These are phyloP conservation scores for Panicum virgatum DNA, from an alignment of 202 grass and related monocot species.

Conservation along the genomic window DNA sequence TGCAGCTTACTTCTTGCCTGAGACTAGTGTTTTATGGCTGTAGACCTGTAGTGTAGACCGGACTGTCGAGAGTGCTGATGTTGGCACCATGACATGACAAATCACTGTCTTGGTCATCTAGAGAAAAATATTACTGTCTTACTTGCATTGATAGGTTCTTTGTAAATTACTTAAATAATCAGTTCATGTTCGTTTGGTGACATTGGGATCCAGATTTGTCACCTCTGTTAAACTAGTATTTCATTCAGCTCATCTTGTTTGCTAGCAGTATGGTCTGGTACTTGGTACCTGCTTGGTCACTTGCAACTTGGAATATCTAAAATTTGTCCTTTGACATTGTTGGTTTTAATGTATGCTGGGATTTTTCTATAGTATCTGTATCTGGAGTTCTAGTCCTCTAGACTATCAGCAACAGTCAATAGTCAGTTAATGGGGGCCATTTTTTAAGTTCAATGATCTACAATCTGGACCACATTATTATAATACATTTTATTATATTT, in stretches of 20 bases:
- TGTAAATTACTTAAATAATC: not conserved
- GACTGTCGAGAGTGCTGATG: not conserved
- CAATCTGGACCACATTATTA: conserved; percentile 10
- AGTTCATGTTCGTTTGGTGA: not conserved
- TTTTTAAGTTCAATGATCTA: not conserved
- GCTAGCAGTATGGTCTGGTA: not conserved
- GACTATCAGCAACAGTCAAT: not conserved
- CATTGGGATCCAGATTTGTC: conserved; percentile 6
- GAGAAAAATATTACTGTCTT: not conserved
- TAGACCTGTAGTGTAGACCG: not conserved
- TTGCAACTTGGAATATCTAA: conserved; percentile 36
- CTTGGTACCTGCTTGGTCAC: not conserved
- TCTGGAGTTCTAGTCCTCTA: not conserved
- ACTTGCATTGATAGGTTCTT: not conserved
- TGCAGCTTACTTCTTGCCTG: not conserved
- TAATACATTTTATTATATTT: not conserved
- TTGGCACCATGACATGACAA: conserved; percentile 12
- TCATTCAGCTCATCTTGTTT: conserved; percentile 11
- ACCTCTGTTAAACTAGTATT: conserved; percentile 9
- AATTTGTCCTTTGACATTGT: conserved; percentile 33
- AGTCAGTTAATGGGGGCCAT: not conserved
- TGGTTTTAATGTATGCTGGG: not conserved
- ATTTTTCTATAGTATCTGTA: conserved; percentile 15
- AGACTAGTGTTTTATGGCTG: not conserved
- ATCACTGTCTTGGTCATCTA: not conserved